phyloP scores from a whole-genome alignment of 768 basidiomycete species.

The Phylloporus arenicola region DNA sequence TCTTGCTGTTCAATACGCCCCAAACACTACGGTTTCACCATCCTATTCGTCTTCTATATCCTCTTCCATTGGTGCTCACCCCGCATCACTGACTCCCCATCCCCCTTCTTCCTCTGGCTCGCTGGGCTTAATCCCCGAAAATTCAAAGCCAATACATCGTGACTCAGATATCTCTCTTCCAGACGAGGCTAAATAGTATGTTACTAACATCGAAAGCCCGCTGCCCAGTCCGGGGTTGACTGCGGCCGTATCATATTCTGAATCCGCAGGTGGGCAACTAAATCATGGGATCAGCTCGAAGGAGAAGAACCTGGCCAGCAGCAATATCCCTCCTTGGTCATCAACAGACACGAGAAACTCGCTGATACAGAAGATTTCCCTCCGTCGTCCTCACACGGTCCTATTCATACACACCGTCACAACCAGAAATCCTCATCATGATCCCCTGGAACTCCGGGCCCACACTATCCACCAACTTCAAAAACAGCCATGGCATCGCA shows the following conservation, averaged over 20 bases:
- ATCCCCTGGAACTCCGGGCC: slow-evolving; percentile 7
- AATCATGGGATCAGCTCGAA: slow-evolving; percentile 12
- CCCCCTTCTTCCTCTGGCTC: slow-evolving; percentile 22
- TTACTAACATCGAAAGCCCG: slow-evolving; percentile 67
- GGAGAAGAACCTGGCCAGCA: slow-evolving; percentile 15
- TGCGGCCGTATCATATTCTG: background rate
- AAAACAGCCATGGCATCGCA: slow-evolving; percentile 18
- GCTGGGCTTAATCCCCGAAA: slow-evolving; percentile 29
- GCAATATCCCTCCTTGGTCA: slow-evolving; percentile 4
- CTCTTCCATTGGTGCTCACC: slow-evolving; percentile 12
- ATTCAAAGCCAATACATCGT: slow-evolving; percentile 40
- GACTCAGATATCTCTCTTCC: slow-evolving; percentile 69
- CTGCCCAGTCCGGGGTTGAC: slow-evolving; percentile 41
- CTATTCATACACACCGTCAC: slow-evolving; percentile 7
- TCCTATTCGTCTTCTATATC: slow-evolving; percentile 10
- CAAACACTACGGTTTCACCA: slow-evolving; percentile 14
- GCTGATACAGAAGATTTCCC: slow-evolving; percentile 50
- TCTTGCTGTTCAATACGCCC: slow-evolving; percentile 13
- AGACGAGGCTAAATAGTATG: slow-evolving; percentile 72
- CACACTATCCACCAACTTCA: slow-evolving; percentile 14
- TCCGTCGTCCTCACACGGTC: slow-evolving; percentile 36
- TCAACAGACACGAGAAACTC: slow-evolving; percentile 26
- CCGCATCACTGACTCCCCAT: slow-evolving; percentile 13
- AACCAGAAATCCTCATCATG: slow-evolving; percentile 9
- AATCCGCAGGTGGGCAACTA: background rate